phyloP scores from a whole-genome alignment of 2,329 filamentous ascomycete species.

The Nemania sp. region DNA sequence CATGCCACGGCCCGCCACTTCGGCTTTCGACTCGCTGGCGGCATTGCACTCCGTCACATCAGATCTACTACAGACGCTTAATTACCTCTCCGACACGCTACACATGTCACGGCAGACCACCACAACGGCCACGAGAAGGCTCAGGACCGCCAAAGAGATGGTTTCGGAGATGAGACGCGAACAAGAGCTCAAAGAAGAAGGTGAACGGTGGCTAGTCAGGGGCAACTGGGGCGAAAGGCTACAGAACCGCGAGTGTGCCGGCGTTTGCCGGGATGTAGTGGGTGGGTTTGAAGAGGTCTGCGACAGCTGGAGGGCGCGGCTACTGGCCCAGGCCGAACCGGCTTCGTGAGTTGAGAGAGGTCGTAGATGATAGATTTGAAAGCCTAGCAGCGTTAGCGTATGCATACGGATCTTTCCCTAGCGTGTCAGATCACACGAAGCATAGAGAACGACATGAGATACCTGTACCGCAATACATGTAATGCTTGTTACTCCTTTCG shows the following conservation, averaged over 20 bases:
- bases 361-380: too few relatives aligned
- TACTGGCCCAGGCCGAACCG: slow-evolving; percentile 67
- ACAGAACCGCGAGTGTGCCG: slow-evolving; percentile 76
- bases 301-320: slow-evolving; percentile 76
- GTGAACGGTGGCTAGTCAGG: slow-evolving; percentile 76
- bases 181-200: slow-evolving; percentile 79
- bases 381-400: too few relatives aligned
- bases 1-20: slow-evolving; percentile 66
- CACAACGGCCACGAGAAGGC: slow-evolving; percentile 74
- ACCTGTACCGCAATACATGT: slow-evolving; percentile 9
- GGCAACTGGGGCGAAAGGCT: slow-evolving; percentile 84
- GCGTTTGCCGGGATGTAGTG: slow-evolving; percentile 84
- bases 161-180: slow-evolving; percentile 84
- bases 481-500: slow-evolving; percentile 5
- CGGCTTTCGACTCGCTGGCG: slow-evolving; percentile 67
- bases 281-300: slow-evolving; percentile 91
- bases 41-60: slow-evolving; percentile 71
- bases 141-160: slow-evolving; percentile 82
- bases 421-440: slow-evolving; percentile 5
- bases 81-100: slow-evolving; percentile 84
- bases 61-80: slow-evolving; percentile 77
- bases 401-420: background rate
- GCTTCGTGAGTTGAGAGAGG: slow-evolving; percentile 25
- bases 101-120: slow-evolving; percentile 94
- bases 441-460: slow-evolving; percentile 10